These are phyloP conservation scores for Termitomyces sp. DNA, from an alignment of 768 basidiomycete species.

Conservation along the genomic window DNA sequence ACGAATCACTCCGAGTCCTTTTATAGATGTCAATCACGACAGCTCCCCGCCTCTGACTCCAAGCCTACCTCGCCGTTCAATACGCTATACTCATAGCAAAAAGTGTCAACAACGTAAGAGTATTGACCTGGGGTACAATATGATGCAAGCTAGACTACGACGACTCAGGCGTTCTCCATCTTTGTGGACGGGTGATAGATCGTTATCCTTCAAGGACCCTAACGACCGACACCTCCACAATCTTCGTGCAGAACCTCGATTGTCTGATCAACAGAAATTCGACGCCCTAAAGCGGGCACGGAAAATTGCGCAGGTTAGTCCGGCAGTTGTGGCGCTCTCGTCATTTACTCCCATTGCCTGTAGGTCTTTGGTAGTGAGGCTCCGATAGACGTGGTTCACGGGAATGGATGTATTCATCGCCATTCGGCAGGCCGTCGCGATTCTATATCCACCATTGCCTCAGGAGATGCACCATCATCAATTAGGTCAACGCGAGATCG, in stretches of 20 bases:
- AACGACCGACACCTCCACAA: slow-evolving; percentile 1
- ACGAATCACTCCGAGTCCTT: background rate
- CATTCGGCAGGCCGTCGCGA: slow-evolving; percentile 2
- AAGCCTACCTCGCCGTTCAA: background rate
- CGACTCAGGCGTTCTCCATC: slow-evolving; percentile 12
- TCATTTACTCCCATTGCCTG: background rate
- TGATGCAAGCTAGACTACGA: slow-evolving; percentile 10
- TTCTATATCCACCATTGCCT: slow-evolving; percentile 8
- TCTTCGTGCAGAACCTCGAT: slow-evolving; percentile 8
- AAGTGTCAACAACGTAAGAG: slow-evolving; percentile 6
- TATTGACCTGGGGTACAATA: slow-evolving; percentile 5
- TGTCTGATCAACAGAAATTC: slow-evolving; percentile 23
- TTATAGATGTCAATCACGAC: slow-evolving; percentile 2
- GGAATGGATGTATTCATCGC: background rate
- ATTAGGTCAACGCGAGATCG: slow-evolving; percentile 3
- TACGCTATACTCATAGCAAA: background rate
- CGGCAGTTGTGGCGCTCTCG: background rate
- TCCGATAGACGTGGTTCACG: slow-evolving; percentile 32
- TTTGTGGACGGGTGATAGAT: slow-evolving; percentile 4
- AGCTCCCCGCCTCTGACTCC: background rate
- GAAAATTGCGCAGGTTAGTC: slow-evolving; percentile 44
- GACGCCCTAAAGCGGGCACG: slow-evolving; percentile 39
- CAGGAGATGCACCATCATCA: slow-evolving; percentile 1
- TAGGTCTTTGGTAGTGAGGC: slow-evolving; percentile 49
- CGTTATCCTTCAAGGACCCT: background rate